phyloP scores from a whole-genome alignment of 1,284 basidiomycete genomes.

The Cryptococcus depauperatus region DNA sequence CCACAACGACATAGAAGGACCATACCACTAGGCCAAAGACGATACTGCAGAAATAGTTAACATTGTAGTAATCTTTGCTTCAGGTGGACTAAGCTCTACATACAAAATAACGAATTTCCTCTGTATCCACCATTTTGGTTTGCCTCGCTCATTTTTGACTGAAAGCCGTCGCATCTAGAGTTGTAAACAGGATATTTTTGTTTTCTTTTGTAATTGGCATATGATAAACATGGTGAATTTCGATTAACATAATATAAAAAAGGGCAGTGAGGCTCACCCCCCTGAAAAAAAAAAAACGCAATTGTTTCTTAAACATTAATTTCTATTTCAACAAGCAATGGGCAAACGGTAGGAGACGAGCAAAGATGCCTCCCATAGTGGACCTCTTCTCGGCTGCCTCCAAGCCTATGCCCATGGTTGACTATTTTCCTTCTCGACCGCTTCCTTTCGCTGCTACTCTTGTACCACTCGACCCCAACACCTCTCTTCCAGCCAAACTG shows the following conservation, averaged over 20 bases:
- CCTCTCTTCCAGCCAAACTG: constrained; percentile 8
- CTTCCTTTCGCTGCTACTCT: constrained; percentile 38
- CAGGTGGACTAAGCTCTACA: too few species aligned
- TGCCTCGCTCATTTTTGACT: too few species aligned
- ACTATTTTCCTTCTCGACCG: constrained; percentile 31
- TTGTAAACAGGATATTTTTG: too few species aligned
- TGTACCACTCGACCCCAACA: constrained; percentile 21
- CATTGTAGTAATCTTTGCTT: neutral
- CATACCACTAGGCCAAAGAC: constrained; percentile 30
- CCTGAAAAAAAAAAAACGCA: neutral
- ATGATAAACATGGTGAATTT: too few species aligned
- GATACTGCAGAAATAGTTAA: constrained; percentile 17
- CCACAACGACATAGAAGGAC: constrained; percentile 61
- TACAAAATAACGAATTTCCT: constrained; percentile 29
- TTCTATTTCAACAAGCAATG: too few species aligned
- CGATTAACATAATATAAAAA: too few species aligned
- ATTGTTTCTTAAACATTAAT: neutral
- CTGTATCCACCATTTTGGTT: constrained; percentile 23
- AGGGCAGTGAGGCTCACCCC: too few species aligned
- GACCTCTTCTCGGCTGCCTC: constrained; percentile 41
- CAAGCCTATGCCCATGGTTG: constrained; percentile 34
- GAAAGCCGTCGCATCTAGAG: too few species aligned
- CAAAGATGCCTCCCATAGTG: constrained; percentile 5
- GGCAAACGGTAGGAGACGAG: neutral
- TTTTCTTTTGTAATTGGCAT: too few species aligned